Conservation (phyloP, 352 stramenopile species). For the Globisporangium echinulatum region DNA sequence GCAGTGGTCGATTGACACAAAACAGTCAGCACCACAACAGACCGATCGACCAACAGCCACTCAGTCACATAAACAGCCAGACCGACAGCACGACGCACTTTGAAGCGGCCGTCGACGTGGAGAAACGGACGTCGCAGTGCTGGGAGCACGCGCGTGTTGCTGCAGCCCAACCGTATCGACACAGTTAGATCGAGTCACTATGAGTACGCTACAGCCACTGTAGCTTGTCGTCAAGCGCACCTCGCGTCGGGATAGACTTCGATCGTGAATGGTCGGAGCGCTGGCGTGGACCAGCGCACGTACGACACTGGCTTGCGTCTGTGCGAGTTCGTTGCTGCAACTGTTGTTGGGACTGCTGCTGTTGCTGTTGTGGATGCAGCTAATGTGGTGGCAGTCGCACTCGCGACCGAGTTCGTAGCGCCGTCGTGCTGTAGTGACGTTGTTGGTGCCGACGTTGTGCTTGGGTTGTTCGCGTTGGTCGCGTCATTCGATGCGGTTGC, state of each 20-base stretch:
- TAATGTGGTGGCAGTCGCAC: neutral
- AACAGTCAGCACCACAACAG: neutral
- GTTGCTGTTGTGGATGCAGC: neutral
- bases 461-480: too few species aligned
- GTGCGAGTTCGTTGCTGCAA: neutral
- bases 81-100: slow-evolving; percentile 18
- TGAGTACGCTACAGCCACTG: neutral
- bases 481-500: neutral
- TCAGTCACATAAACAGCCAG: neutral
- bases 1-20: neutral
- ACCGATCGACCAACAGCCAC: neutral
- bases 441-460: neutral
- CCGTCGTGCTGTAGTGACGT: too few species aligned
- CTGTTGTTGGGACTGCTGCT: neutral
- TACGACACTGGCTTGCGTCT: slow-evolving; percentile 2
- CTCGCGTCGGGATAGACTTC: slow-evolving; percentile 6
- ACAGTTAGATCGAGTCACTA: neutral
- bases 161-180: neutral
- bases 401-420: neutral
- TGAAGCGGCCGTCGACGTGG: slow-evolving; percentile 57
- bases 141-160: slow-evolving; percentile 15
- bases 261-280: slow-evolving; percentile 8
- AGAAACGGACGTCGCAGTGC: slow-evolving; percentile 39
- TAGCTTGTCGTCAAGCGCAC: neutral
- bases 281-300: slow-evolving; percentile 3